Evolutionary conservation across 1,284 basidiomycete species (phyloP), one percentile per base, ranked within the genome.

Genomic region (Pyrrhoderma noxium): DNA sequence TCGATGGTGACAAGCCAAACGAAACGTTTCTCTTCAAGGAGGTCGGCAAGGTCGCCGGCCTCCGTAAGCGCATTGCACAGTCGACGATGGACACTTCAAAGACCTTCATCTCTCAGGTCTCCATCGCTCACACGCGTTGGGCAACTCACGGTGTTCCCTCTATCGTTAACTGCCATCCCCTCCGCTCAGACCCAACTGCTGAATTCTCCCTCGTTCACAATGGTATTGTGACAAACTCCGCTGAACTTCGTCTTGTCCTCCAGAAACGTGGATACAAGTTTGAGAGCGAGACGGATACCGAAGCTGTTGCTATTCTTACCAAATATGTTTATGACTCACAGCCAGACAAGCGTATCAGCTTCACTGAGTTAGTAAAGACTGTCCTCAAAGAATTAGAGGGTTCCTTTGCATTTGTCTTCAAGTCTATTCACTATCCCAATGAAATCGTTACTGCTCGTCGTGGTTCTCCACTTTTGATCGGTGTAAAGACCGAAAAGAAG

Each of bases 331-430:
- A 89, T 73, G 96, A 99, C 72, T 87, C 88, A 45, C 90, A 93
- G 62, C 84, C 87, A 43, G 85, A 86, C 67, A 93, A 93, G 74
- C 82, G 87, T 58, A 75, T 93, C 60, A 85, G 82, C 56, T 99
- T 99, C 72, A 93, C 89, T 56, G 82, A 86, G 49, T 79, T 99
- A 58, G 75, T 98, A 77, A 98, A 98, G 80, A 82, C 90, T 39
- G 93, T 98, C 48, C 73, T 99, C 65, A 97, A 95, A 75, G 96
- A 99, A 71, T 82, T 99, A 45, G 93, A 99, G 73, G 96, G 96
- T 48, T 98, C 96, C 8, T 99, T 99, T 64, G 96, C 96, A n/a
- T 97, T 99, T 68, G 94, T 98, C 61, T 98, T 99, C 89, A 99
- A 97, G 75, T 97, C 94, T 14, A 70, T 72, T 36, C 93, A 99